phyloP scores from a whole-genome alignment of 2,329 filamentous ascomycete species.

The Hypoxylon sp. region DNA sequence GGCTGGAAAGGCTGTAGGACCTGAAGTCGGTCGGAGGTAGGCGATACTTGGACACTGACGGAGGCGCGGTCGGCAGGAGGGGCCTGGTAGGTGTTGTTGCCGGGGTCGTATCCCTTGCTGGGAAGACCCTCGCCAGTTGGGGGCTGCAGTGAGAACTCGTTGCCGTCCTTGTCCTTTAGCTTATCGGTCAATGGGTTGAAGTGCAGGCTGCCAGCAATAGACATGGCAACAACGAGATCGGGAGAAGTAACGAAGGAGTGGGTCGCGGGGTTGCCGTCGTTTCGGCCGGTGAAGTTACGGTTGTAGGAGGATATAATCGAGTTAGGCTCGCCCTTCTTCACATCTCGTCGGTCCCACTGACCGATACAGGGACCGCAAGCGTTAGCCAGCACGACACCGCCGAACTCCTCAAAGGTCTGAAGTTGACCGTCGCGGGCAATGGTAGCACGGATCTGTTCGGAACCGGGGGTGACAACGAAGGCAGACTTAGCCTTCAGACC shows the following conservation, averaged over 20 bases:
- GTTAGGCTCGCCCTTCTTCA: conserved; percentile 96
- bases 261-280: conserved; percentile 94
- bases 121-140: conserved; percentile 89
- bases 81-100: conserved; percentile 94
- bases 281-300: conserved; percentile 99
- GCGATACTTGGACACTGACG: conserved; percentile 86
- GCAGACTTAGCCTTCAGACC: conserved; percentile 93
- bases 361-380: conserved; percentile 94
- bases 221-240: conserved; percentile 89
- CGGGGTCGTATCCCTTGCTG: conserved; percentile 85
- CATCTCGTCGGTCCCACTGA: conserved; percentile 94
- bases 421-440: conserved; percentile 93
- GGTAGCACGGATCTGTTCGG: conserved; percentile 95
- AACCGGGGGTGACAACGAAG: conserved; percentile 96
- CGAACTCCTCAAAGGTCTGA: conserved; percentile 95
- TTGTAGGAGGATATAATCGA: conserved; percentile 99
- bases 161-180: conserved; percentile 95
- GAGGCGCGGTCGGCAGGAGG: conserved; percentile 83
- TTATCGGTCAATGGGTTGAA: conserved; percentile 97
- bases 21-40: conserved; percentile 93
- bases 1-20: conserved; percentile 86
- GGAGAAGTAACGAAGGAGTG: conserved; percentile 95
- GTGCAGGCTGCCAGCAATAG: conserved; percentile 84
- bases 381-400: conserved; percentile 94
- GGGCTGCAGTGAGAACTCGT: conserved; percentile 89